Base-by-base conservation (phyloP, 129 eudicot genomes). In the Flaveria trinervia region DNA sequence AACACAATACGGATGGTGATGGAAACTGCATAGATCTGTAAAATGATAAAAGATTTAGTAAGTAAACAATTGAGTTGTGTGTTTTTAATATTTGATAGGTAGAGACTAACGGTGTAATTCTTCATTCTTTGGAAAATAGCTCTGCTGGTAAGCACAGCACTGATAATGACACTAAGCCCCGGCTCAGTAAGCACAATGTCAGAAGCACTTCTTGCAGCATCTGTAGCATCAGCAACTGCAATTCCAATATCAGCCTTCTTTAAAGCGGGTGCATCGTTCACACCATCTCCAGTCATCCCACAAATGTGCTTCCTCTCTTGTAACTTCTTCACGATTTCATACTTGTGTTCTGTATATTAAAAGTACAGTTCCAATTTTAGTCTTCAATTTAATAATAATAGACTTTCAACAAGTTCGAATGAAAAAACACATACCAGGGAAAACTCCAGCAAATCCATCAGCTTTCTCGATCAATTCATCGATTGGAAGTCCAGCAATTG, bases 271-370 rank as follows among this genome's bases (percentile, higher is more conserved):
- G 96, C 96, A 65, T 90, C 96, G 26, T 90, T 90, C 52, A 90
- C 96, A 77, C 96, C 93, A 77, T 90, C 93, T 52, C 96, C 90
- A 5, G 96, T 88, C 96, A 90, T 85, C 9, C 96, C 93, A 82
- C 88, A 89, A 55, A 90, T 86, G 77, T 90, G 96, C 75, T 90
- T 90, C 78, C 82, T 84, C 73, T 87, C 96, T 81, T 90, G 96
- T 65, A 90, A 48, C 75, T 80, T 88, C 85, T 90, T 90, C 75
- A 90, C 96, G 4, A 90, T 90, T 60, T 90, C 96, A 39, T 90
- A 90, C 74, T 88, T 90, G 84, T 90, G 96, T 71, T 90, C 96
- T 88, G 82, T 67, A 68, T 80, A 36, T 59, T 51, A 3, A 68
- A 3, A 71, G 11, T 39, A 49, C 23, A 16, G 14, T 9, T 39